Evolutionary conservation across 495 filamentous ascomycete species (phyloP).

Genomic region (Aspergillus cavernicola): DNA sequence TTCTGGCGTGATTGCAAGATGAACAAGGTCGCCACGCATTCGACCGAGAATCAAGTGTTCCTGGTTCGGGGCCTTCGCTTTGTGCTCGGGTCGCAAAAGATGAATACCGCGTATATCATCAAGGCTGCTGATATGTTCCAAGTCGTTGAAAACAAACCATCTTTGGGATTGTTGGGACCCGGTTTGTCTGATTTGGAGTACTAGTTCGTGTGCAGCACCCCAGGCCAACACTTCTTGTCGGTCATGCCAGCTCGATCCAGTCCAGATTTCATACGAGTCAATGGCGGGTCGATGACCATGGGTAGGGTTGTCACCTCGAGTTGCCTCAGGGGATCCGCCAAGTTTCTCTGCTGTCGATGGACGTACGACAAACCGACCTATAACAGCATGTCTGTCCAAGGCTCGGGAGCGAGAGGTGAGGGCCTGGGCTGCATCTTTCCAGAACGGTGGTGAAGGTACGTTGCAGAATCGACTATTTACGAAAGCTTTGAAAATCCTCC

Average conservation of each 20-base stretch:
- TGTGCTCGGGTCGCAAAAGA: conserved; percentile 44
- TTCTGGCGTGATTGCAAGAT: conserved; percentile 31
- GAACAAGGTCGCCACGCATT: conserved; percentile 35
- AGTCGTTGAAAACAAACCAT: conserved; percentile 53
- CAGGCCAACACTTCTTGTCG: conserved; percentile 56
- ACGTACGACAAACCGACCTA: conserved; percentile 52
- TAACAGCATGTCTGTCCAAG: conserved; percentile 55
- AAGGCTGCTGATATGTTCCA: conserved; percentile 49
- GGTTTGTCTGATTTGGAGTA: conserved; percentile 41
- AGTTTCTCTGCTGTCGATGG: conserved; percentile 26
- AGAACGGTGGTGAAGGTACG: conserved; percentile 38
- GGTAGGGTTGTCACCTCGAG: conserved; percentile 49
- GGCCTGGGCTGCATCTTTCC: conserved; percentile 51
- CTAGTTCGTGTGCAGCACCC: conserved; percentile 58
- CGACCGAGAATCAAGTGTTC: conserved; percentile 42
- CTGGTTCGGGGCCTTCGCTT: conserved; percentile 21
- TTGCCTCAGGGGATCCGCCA: conserved; percentile 24
- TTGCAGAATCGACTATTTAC: conserved; percentile 51
- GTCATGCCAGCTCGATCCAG: conserved; percentile 47
- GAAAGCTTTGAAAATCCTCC: conserved; percentile 49
- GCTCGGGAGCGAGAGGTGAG: conserved; percentile 57
- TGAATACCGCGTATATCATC: conserved; percentile 62
- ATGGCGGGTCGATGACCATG: conserved; percentile 61
- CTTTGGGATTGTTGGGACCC: conserved; percentile 19
- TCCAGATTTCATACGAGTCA: conserved; percentile 57